Base-by-base conservation (phyloP, 2,329 filamentous ascomycete genomes). In the Hymenoscyphus salicellus region DNA sequence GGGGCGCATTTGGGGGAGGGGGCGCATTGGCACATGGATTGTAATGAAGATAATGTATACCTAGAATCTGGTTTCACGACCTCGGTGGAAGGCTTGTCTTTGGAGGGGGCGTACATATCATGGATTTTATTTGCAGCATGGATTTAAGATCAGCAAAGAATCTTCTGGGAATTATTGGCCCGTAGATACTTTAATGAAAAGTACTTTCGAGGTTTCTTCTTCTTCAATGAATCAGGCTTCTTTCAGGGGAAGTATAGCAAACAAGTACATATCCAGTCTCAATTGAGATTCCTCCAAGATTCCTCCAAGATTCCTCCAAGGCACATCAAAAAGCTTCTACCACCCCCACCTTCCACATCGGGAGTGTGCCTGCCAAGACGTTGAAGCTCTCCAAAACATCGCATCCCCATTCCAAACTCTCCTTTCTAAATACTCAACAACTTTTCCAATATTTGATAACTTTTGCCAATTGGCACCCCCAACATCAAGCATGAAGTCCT, bases 401-500 rank as follows among this genome's bases (percentile, higher is more conserved):
- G n/a, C 43, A 52, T 11, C 46, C 20, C 23, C 46, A 52, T 26
- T 52, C 46, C 20, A 26, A 38, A 52, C 46, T 52, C 20, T 26
- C 5, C 20, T 14, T 52, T 52, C 46, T 26, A 3, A 52, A 52
- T 16, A 26, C 20, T 5, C 43, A 49, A 11, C 43, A 49, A 26
- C 43, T 26, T 49, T 49, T 23, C 43, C 8, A 20, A 26, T 20
- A 49, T 49, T 23, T 8, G 11, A 16, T 52, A 28, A n/a, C 17
- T 30, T 32, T 56, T 32, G 26, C 28, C 41, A 60, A 60, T 60
- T 60, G 43, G 28, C 41, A 32, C 32, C 23, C 14, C 20, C 16
- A 52, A 7, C 11, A 55, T 20, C 30, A 23, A 61, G 56, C 6
- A 61, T 61, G 60, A 61, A 38, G 46, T 61, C 28, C 20, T 26